Evolutionary conservation across 306 rosid species (phyloP).

Genomic region (Vigna nakashimae): DNA sequence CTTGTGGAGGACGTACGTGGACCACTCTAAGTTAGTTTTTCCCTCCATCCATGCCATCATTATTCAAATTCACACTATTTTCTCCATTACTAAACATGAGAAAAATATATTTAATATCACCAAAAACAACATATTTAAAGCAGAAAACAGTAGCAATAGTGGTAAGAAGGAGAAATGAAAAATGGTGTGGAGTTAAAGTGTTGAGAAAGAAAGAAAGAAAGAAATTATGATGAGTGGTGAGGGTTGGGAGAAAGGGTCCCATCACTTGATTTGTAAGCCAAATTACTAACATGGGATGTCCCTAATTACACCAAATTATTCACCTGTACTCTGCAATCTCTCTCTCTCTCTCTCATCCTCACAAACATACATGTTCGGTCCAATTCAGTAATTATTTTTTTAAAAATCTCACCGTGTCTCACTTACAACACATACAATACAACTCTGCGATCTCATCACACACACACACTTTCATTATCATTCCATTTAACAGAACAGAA

Average conservation of each 20-base stretch:
- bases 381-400: slow-evolving; percentile 44
- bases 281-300: slow-evolving; percentile 61
- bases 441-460: slow-evolving; percentile 21
- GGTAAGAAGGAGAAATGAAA: too few species aligned
- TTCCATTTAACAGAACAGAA: not conserved
- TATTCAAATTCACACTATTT: not conserved
- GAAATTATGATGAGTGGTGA: slow-evolving; percentile 8
- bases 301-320: slow-evolving; percentile 45
- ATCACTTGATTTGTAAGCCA: slow-evolving; percentile 62
- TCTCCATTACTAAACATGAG: not conserved
- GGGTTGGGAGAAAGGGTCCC: slow-evolving; percentile 34
- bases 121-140: not conserved
- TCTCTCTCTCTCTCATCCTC: slow-evolving; percentile 11
- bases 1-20: slow-evolving; percentile 35
- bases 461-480: not conserved
- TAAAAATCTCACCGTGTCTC: slow-evolving; percentile 1
- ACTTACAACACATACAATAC: slow-evolving; percentile 3
- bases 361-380: slow-evolving; percentile 48
- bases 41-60: not conserved
- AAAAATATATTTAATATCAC: not conserved
- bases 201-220: slow-evolving; percentile 7
- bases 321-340: slow-evolving; percentile 27
- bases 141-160: not conserved
- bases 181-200: not conserved
- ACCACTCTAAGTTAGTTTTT: slow-evolving; percentile 35